These are phyloP conservation scores for Bretziella fagacearum DNA, from an alignment of 2,329 filamentous ascomycete species.

Conservation along the genomic window DNA sequence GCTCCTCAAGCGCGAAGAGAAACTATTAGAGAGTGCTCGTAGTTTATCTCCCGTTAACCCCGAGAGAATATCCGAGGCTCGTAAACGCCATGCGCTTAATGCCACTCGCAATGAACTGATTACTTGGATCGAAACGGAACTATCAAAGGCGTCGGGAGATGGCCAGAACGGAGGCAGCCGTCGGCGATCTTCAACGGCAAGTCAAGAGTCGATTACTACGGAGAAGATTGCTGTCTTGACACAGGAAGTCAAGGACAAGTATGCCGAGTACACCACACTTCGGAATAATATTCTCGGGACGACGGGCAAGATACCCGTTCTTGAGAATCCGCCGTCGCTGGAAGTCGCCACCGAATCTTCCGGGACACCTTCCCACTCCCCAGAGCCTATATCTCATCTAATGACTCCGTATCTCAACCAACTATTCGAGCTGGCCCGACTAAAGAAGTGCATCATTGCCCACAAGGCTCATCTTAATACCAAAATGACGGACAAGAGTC, in stretches of 20 bases:
- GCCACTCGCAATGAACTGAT: conserved; percentile 43
- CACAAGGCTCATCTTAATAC: conserved; percentile 41
- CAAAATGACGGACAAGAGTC: conserved; percentile 32
- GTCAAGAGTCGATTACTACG: conserved; percentile 6
- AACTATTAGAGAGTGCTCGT: conserved; percentile 32
- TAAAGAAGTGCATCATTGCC: conserved; percentile 39
- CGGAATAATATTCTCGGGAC: conserved; percentile 27
- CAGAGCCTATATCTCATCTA: conserved; percentile 24
- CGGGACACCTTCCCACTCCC: conserved; percentile 13
- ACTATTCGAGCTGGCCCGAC: conserved; percentile 34
- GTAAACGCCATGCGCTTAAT: conserved; percentile 36
- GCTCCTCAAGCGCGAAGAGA: conserved; percentile 38
- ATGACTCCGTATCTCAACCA: conserved; percentile 39
- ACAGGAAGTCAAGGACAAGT: conserved; percentile 33
- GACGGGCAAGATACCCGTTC: conserved; percentile 5
- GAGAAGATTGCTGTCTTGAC: conserved; percentile 16
- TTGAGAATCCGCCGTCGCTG: conserved; percentile 10
- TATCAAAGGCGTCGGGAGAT: conserved; percentile 20
- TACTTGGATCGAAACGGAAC: conserved; percentile 46
- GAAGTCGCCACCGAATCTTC: not conserved
- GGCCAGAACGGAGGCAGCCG: not conserved
- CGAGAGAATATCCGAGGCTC: conserved; percentile 18
- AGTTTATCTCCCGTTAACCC: conserved; percentile 22
- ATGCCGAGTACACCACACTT: conserved; percentile 33
- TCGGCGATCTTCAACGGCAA: conserved; percentile 7